Base-by-base conservation (phyloP, 208 protist species). In the Trypanosoma theileri region DNA sequence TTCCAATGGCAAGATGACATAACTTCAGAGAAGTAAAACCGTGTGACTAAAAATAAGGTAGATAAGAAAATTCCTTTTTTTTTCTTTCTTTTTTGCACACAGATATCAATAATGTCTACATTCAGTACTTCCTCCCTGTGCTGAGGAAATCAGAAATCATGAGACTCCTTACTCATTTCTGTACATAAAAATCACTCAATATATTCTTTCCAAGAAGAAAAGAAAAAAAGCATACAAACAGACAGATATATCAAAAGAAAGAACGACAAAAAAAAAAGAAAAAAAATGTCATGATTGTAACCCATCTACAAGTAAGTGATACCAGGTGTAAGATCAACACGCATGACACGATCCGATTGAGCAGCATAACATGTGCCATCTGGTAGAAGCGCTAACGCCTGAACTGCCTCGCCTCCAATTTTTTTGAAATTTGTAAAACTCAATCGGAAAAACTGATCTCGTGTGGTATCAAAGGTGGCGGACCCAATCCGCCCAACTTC, bases 391-490 rank as follows among this genome's bases (percentile, higher is more conserved):
- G 64, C 67, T 59, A 89, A 41, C 24, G 79, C 81, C 19, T 74
- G 53, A 12, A 87, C 79, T 17, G 77, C 58, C 48, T 84, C 79
- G 13, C 17, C 12, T 11, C 74, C 79, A 51, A 79, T 71, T 28
- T 62, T 60, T 52, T 77, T 81, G 52, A 79, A 79, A 22, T 71
- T 84, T 64, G 85, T 91, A 62, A 79, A 78, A 22, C 69, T 66
- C 50, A 91, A 62, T 31, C 72, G 77, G 16, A 71, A 76, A 54
- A 91, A 91, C 59, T 86, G 63, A 4, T 70, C 77, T 9, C 82
- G 75, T 8, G 73, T 66, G n/a, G 74, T 77, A 65, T 91, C 69
- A 66, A 86, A 91, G 17, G 79, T 82, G 16, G 79, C 58, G 53
- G 72, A 59, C 14, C 74, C 68, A 26, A 88, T 65, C 21, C 74